Evolutionary conservation across 768 basidiomycete species (phyloP), one percentile per base, ranked within the genome.

Genomic region (Suillus spraguei): DNA sequence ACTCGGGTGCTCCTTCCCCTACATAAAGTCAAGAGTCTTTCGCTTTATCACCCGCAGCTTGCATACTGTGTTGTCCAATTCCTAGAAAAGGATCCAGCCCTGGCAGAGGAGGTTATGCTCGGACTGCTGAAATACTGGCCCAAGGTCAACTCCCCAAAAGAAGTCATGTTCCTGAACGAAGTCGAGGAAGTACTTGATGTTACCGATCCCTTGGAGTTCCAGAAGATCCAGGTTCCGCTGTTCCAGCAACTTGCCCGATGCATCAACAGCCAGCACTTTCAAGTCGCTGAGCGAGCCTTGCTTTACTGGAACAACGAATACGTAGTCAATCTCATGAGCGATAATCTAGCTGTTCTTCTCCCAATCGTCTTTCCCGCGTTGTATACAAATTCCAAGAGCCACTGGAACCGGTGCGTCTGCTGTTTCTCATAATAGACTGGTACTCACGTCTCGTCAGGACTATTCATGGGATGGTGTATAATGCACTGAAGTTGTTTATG

Each of bases 241-340:
- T 99, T 99, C 84, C 89, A 89, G 61, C 97, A 99, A 75, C 85
- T 99, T 35, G 90, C 96, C 39, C 86, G 94, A 65, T 99, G 97
- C 79, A 95, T 99, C 85, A 97, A 97, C 75, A 95, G 93, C 72
- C 97, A 99, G 76, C 97, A 99, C 78, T 99, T 99, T 86, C 97
- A 99, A 79, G 97, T 99, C 36, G 97, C 97, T 7, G 97, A 99
- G 77, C 87, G 97, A 49, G 97, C 97, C 4, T 78, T 99, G 64
- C 84, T 97, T 69, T 99, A 97, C 76, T 99, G 97, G 97, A 98
- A 99, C 80, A 99, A 99, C 79, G 97, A 99, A 79, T 99, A 99
- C 78, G 96, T 99, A 68, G 94, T 99, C 70, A 99, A 97, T 77
- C 86, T 99, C 60, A 99, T 99, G 94, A 94, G 94, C 76, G 95